These are phyloP conservation scores for Phytophthora litchii DNA, from an alignment of 352 stramenopile species.

Conservation along the genomic window DNA sequence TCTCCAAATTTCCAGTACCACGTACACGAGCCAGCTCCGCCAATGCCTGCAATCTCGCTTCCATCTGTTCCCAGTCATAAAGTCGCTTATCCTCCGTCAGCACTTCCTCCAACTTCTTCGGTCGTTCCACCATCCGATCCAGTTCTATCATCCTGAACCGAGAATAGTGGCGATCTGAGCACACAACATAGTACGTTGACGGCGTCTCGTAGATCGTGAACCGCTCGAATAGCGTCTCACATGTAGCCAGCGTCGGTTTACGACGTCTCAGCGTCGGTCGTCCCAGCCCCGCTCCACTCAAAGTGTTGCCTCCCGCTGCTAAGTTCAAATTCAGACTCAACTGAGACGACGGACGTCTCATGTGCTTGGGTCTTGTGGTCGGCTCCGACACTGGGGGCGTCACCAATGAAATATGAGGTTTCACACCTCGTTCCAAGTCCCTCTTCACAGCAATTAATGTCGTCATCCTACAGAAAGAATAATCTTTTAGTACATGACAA, in stretches of 20 bases:
- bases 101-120: conserved; percentile 57
- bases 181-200: conserved; percentile 78
- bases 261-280: conserved; percentile 59
- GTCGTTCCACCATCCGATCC: conserved; percentile 69
- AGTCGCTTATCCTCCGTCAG: conserved; percentile 68
- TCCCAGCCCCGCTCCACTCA: conserved; percentile 19
- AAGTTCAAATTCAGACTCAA: conserved; percentile 41
- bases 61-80: conserved; percentile 85
- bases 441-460: conserved; percentile 79
- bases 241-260: conserved; percentile 68
- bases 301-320: conserved; percentile 12
- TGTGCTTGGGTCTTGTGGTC: conserved; percentile 33
- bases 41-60: conserved; percentile 71
- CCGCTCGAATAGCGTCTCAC: conserved; percentile 73
- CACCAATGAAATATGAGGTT: conserved; percentile 64
- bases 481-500: background rate
- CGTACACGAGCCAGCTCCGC: conserved; percentile 48
- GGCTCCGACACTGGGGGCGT: conserved; percentile 54
- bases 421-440: conserved; percentile 68
- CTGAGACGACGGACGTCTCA: conserved; percentile 39
- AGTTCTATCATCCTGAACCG: conserved; percentile 79
- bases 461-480: conserved; percentile 66
- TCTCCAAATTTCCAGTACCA: conserved; percentile 51
- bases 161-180: conserved; percentile 85
- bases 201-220: conserved; percentile 88